Evolutionary conservation across 1,284 basidiomycete species (phyloP), one percentile per base, ranked within the genome.

Genomic region (Leccinum griseonigrum): DNA sequence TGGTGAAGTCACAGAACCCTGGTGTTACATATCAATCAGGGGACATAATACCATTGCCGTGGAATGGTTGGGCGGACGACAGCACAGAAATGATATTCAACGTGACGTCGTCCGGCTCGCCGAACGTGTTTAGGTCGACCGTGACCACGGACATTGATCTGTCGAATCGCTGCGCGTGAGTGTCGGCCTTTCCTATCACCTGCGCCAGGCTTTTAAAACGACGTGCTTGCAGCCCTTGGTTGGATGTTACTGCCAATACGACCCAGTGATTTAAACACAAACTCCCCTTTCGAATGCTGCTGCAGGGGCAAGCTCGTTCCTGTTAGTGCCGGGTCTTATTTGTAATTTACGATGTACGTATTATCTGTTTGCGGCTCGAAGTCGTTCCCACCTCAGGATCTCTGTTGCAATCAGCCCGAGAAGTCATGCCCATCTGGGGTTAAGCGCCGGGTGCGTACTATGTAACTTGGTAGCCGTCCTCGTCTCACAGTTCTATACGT

Each of bases 81-180:
- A n/a, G 55, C 14, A 40, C 52, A 1, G 59, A 67, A 51, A 64
- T 67, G 62, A 50, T 61, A 1, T 67, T 66, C 38, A 61, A 64
- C 54, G 9, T 43, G 46, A 64, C 58, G 7, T 48, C 56, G 4
- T 48, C 62, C 26, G 62, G 65, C 32, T 8, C 53, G 29, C n/a
- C 28, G 6, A 38, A 67, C 34, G 26, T 67, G n/a, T 11, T 56
- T 16, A 28, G 6, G 18, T 48, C 50, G 18, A 56, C 60, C 10
- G n/a, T n/a, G n/a, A n/a, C n/a, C n/a, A 65, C 65, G 22, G 11
- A 67, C 46, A 13, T 14, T 11, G 65, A 51, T 3, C 18, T 73
- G n/a, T 14, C 56, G 5, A 16, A 60, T 3, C 71, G 71, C 29
- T 73, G 71, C 66, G 22, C 43, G 70, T 70, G 48, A 60, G 71